Conservation (phyloP, 1,284 basidiomycete genomes). For the Chalciporus piperatoides region DNA sequence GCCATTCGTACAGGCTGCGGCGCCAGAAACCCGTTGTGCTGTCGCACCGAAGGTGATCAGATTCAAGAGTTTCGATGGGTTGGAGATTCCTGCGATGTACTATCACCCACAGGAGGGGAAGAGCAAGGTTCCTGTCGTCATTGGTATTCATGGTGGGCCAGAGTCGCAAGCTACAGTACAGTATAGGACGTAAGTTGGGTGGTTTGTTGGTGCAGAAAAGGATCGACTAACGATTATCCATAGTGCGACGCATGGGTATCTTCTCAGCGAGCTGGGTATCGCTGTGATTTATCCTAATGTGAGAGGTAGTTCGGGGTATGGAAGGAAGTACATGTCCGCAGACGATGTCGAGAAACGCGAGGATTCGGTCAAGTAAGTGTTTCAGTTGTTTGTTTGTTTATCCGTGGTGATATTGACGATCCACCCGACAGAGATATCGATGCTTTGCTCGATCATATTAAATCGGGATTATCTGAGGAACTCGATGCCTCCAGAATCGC, state of each 20-base stretch:
- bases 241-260: constrained; percentile 36
- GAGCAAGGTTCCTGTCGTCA: constrained; percentile 28
- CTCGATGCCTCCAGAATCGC: constrained; percentile 33
- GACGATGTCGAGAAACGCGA: constrained; percentile 40
- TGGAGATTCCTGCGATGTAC: constrained; percentile 37
- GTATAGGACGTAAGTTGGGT: constrained; percentile 27
- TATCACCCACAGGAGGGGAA: constrained; percentile 32
- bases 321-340: constrained; percentile 33
- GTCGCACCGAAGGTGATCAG: constrained; percentile 32
- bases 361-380: constrained; percentile 35
- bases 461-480: constrained; percentile 27
- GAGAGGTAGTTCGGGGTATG: constrained; percentile 38
- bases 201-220: background rate
- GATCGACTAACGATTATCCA: constrained; percentile 5
- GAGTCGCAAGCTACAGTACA: constrained; percentile 34
- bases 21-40: constrained; percentile 21
- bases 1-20: constrained; percentile 30
- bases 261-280: constrained; percentile 35
- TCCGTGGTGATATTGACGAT: constrained; percentile 3
- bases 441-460: constrained; percentile 33
- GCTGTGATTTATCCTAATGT: constrained; percentile 40
- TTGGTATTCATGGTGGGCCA: constrained; percentile 38
- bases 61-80: constrained; percentile 37
- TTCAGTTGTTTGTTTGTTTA: background rate
- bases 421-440: constrained; percentile 31